Percentiles rank a stretch among this genome's conserved stretches.
Conservation (phyloP, 2,329 filamentous ascomycete species). For the Myriangium duriaei region DNA sequence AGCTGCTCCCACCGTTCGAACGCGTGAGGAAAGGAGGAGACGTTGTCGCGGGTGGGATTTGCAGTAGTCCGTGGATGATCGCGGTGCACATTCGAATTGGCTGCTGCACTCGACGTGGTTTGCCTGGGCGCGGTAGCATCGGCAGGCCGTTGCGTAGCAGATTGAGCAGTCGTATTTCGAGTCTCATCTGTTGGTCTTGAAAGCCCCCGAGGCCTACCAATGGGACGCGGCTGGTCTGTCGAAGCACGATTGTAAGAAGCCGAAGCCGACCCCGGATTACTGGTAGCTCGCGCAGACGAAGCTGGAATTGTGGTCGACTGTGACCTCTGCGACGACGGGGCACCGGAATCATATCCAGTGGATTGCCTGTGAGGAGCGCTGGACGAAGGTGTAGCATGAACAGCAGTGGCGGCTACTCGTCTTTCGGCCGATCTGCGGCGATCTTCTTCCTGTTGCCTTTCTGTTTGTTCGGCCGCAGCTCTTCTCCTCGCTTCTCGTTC, state of each 20-base stretch:
- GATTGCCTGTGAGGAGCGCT: slow-evolving; percentile 3
- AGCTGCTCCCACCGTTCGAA: slow-evolving; percentile 96
- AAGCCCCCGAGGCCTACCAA: slow-evolving; percentile 3
- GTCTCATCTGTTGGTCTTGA: slow-evolving; percentile 3
- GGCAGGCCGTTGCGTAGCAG: not conserved
- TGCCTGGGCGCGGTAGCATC: too few species aligned
- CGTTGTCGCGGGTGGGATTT: slow-evolving; percentile 17
- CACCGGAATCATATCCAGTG: not conserved
- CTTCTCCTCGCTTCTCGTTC: slow-evolving; percentile 62
- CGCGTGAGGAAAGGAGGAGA: slow-evolving; percentile 78
- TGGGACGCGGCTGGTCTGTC: slow-evolving; percentile 4
- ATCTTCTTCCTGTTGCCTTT: slow-evolving; percentile 36
- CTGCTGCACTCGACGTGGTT: slow-evolving; percentile 6
- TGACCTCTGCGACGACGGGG: slow-evolving; percentile 1
- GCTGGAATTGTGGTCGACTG: slow-evolving; percentile 2
- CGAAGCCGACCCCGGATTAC: too few species aligned
- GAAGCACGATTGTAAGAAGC: too few species aligned
- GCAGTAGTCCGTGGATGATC: slow-evolving; percentile 1
- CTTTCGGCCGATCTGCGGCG: slow-evolving; percentile 44
- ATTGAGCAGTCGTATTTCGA: slow-evolving; percentile 4
- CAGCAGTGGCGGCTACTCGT: slow-evolving; percentile 38
- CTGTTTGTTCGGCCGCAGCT: slow-evolving; percentile 37
- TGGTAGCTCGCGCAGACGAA: slow-evolving; percentile 4
- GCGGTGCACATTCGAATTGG: not conserved
- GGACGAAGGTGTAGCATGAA: slow-evolving; percentile 5